Percentiles rank a stretch among this genome's conserved stretches.
Conservation (phyloP, 2,329 filamentous ascomycete genomes). For the Stachybotrys echinatus region DNA sequence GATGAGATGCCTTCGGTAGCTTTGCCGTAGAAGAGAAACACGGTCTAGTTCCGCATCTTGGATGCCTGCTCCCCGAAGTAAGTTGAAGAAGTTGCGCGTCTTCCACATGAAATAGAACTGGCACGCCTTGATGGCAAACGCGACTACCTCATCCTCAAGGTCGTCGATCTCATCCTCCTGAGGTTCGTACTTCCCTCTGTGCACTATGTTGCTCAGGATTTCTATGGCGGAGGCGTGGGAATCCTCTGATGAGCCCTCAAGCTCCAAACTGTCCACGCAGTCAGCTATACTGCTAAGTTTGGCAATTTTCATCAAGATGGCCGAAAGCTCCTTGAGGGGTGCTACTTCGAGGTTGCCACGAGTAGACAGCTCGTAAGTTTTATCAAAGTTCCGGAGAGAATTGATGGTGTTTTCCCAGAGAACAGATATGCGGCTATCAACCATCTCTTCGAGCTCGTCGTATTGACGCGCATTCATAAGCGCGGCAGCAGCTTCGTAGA, state of each 20-base stretch:
- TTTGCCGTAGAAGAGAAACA: conserved; percentile 49
- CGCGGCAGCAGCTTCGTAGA: conserved; percentile 77
- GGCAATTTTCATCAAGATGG: conserved; percentile 71
- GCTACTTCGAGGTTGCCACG: conserved; percentile 64
- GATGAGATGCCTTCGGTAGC: conserved; percentile 59
- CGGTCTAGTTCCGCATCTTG: conserved; percentile 54
- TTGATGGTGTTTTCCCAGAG: conserved; percentile 83
- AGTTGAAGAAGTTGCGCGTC: conserved; percentile 52
- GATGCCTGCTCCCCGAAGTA: conserved; percentile 51
- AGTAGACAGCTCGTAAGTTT: conserved; percentile 64
- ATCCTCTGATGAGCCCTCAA: conserved; percentile 41
- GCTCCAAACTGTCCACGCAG: conserved; percentile 70
- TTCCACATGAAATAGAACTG: conserved; percentile 98
- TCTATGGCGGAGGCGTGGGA: conserved; percentile 53
- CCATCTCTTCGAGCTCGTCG: conserved; percentile 82
- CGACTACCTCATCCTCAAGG: conserved; percentile 73
- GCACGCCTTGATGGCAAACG: conserved; percentile 68
- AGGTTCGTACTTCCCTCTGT: conserved; percentile 66
- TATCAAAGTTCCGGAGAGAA: conserved; percentile 65
- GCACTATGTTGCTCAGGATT: conserved; percentile 66
- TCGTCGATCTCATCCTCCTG: conserved; percentile 66
- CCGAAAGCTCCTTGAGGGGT: conserved; percentile 64
- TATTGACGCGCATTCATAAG: conserved; percentile 81
- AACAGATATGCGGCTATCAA: conserved; percentile 71
- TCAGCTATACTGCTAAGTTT: conserved; percentile 77